phyloP scores from a whole-genome alignment of 23 red algal genomes.

The Gracilariopsis chorda region DNA sequence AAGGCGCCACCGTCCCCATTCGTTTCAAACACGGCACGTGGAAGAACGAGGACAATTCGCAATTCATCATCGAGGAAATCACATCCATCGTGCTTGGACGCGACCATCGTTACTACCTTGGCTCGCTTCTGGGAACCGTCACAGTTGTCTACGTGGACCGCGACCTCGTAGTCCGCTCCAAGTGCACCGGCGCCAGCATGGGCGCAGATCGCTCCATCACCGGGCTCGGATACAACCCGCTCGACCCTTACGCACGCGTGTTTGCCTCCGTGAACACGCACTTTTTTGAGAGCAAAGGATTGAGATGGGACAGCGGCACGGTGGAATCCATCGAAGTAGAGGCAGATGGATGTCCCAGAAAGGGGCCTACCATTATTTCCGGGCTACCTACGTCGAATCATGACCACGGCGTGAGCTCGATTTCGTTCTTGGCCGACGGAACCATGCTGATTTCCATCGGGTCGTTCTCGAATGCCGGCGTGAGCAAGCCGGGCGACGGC shows the following conservation, averaged over 20 bases:
- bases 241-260: conserved; percentile 18
- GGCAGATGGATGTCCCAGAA: conserved; percentile 3
- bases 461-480: conserved; percentile 55
- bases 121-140: conserved; percentile 40
- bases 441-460: conserved; percentile 52
- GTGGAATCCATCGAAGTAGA: conserved; percentile 30
- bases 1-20: conserved; percentile 30
- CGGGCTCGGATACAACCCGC: conserved; percentile 52
- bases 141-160: conserved; percentile 23
- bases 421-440: conserved; percentile 40
- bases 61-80: conserved; percentile 30
- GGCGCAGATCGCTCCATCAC: conserved; percentile 44
- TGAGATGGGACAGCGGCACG: conserved; percentile 29
- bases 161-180: background rate
- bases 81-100: conserved; percentile 31
- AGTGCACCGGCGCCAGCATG: conserved; percentile 45
- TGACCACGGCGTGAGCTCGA: conserved; percentile 40
- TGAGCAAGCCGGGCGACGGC: conserved; percentile 27
- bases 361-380: conserved; percentile 45
- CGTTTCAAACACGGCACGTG: conserved; percentile 27
- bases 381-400: conserved; percentile 51
- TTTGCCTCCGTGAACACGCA: conserved; percentile 39
- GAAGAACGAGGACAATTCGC: conserved; percentile 38
- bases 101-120: conserved; percentile 62
- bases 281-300: conserved; percentile 44